These are phyloP conservation scores for Penicillium egyptiacum DNA, from an alignment of 495 filamentous ascomycete genomes.

Conservation along the genomic window DNA sequence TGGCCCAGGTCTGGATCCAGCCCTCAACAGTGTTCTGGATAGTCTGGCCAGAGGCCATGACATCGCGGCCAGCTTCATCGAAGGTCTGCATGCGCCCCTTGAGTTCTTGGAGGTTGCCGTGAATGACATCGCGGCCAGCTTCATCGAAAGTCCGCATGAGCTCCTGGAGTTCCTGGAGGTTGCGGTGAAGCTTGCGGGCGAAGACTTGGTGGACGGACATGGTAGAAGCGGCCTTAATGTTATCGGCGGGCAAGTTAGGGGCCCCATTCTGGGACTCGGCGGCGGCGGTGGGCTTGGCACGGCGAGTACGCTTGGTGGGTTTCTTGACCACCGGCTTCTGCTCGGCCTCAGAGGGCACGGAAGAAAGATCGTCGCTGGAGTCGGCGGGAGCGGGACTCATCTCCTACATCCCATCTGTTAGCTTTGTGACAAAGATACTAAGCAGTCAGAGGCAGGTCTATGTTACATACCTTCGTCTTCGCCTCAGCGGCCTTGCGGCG, in stretches of 20 bases:
- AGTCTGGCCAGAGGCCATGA: slow-evolving; percentile 15
- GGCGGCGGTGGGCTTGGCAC: not conserved
- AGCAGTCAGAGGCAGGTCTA: not conserved
- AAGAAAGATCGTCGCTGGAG: slow-evolving; percentile 2
- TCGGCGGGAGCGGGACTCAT: not conserved
- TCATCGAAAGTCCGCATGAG: slow-evolving; percentile 15
- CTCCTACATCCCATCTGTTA: not conserved
- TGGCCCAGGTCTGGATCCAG: slow-evolving; percentile 20
- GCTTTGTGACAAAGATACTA: not conserved
- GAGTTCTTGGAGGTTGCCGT: slow-evolving; percentile 18
- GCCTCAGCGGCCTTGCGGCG: not conserved
- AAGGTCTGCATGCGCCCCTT: slow-evolving; percentile 13
- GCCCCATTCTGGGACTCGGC: not conserved
- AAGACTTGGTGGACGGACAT: slow-evolving; percentile 17
- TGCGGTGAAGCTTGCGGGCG: slow-evolving; percentile 15
- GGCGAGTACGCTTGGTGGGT: not conserved
- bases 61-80: slow-evolving; percentile 14
- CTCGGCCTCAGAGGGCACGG: not conserved
- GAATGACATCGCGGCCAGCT: slow-evolving; percentile 10
- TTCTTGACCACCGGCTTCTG: slow-evolving; percentile 3
- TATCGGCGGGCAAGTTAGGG: slow-evolving; percentile 10
- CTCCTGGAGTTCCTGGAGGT: slow-evolving; percentile 19
- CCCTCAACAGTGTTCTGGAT: slow-evolving; percentile 16
- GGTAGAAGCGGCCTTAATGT: slow-evolving; percentile 6
- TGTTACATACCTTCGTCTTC: not conserved